A percentile compares a stretch with the other conserved stretches of the same genome.
These are phyloP conservation scores for Lipomyces kockii DNA, from an alignment of 805 yeast genomes.

Conservation along the genomic window DNA sequence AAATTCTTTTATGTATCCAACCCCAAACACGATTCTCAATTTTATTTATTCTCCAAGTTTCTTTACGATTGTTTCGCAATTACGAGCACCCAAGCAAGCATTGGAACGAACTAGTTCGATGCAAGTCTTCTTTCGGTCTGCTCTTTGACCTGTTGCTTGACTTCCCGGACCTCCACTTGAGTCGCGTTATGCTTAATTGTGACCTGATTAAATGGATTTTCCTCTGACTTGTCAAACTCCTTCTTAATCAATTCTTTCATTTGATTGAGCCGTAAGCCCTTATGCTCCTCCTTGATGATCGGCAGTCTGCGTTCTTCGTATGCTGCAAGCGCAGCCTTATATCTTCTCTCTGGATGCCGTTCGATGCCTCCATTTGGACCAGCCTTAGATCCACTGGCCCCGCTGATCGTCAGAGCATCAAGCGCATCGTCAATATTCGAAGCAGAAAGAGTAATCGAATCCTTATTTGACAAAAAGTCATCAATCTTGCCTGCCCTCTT, in stretches of 20 bases:
- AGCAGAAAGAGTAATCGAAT: slow-evolving; percentile 54
- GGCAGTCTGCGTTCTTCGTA: slow-evolving; percentile 75
- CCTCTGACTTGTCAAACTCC: slow-evolving; percentile 80
- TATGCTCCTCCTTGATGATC: slow-evolving; percentile 72
- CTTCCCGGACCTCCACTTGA: slow-evolving; percentile 53
- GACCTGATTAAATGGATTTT: slow-evolving; percentile 85
- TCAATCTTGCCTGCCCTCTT: slow-evolving; percentile 66
- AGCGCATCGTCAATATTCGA: slow-evolving; percentile 77
- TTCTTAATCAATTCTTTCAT: slow-evolving; percentile 72
- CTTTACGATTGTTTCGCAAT: not conserved
- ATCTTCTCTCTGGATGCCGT: slow-evolving; percentile 87
- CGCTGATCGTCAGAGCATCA: slow-evolving; percentile 74
- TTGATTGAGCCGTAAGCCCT: slow-evolving; percentile 81
- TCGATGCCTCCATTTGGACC: slow-evolving; percentile 56
- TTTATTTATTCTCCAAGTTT: not conserved
- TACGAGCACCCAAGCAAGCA: not conserved
- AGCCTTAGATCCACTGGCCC: slow-evolving; percentile 43
- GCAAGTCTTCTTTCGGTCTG: slow-evolving; percentile 53
- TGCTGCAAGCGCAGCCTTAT: slow-evolving; percentile 76
- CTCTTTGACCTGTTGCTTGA: slow-evolving; percentile 55
- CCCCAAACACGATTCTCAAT: not conserved
- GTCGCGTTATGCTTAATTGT: slow-evolving; percentile 67
- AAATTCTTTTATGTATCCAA: not conserved
- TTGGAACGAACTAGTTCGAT: not conserved
- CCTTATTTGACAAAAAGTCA: slow-evolving; percentile 63